Evolutionary conservation across 495 filamentous ascomycete genomes (phyloP).

Genomic region (Aspergillus hancockii): DNA sequence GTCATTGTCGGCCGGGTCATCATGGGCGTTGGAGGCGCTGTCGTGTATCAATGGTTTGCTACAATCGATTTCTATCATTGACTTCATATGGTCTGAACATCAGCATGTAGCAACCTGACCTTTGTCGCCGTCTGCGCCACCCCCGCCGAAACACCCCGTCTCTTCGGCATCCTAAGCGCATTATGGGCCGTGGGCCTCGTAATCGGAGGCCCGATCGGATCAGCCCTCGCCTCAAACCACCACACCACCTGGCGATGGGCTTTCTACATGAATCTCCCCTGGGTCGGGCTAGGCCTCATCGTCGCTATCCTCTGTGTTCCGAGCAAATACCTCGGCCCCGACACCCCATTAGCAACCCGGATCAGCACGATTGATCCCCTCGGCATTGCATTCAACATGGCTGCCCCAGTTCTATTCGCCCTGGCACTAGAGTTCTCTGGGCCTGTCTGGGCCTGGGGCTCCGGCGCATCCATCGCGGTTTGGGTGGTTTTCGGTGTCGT

Average conservation of each 20-base stretch:
- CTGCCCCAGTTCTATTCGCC: constrained; percentile 17
- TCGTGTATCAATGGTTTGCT: constrained; percentile 47
- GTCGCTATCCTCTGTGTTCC: constrained; percentile 54
- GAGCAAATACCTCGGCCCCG: constrained; percentile 14
- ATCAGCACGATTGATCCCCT: constrained; percentile 18
- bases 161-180: constrained; percentile 37
- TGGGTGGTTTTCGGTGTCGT: constrained; percentile 50
- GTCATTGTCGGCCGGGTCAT: constrained; percentile 38
- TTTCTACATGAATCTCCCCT: constrained; percentile 65
- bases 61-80: neutral
- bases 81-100: constrained; percentile 1
- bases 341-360: constrained; percentile 7
- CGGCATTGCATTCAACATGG: constrained; percentile 24
- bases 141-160: constrained; percentile 42
- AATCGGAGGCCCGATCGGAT: constrained; percentile 53
- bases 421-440: constrained; percentile 34
- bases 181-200: constrained; percentile 48
- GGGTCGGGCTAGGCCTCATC: constrained; percentile 47
- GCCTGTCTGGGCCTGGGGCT: constrained; percentile 50
- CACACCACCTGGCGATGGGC: constrained; percentile 58
- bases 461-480: constrained; percentile 48
- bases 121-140: constrained; percentile 44
- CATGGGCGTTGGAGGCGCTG: constrained; percentile 42
- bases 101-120: constrained; percentile 33
- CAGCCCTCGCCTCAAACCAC: constrained; percentile 54